A percentile compares a stretch with the other conserved stretches of the same genome.
Evolutionary conservation across 2,329 filamentous ascomycete genomes (phyloP).

Genomic region (Pseudophaeomoniella oleicola): DNA sequence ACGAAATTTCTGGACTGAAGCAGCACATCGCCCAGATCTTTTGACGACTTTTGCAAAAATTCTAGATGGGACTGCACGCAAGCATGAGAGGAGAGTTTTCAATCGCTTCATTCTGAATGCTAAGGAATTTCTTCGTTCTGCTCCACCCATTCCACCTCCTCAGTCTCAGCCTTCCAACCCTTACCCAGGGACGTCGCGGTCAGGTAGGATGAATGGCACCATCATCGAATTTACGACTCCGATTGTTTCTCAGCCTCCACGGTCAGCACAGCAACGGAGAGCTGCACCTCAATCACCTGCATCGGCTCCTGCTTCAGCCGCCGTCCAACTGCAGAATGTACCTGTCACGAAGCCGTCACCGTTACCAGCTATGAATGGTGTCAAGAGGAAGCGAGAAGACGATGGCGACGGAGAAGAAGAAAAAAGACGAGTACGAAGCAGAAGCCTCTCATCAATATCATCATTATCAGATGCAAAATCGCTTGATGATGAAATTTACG

Average conservation of each 20-base stretch:
- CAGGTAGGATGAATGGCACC: neutral
- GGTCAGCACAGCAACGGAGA: neutral
- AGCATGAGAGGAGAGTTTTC: neutral
- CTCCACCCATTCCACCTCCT: neutral
- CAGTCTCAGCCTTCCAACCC: neutral
- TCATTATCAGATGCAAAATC: conserved; percentile 26
- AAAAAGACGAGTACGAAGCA: conserved; percentile 16
- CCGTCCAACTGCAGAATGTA: neutral
- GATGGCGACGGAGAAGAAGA: conserved; percentile 25
- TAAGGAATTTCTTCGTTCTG: neutral
- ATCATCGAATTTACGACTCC: neutral
- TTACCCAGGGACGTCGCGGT: neutral
- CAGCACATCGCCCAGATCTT: neutral
- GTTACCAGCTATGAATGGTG: neutral
- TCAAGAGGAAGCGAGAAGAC: conserved; percentile 6
- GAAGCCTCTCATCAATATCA: conserved; percentile 17
- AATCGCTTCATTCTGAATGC: neutral
- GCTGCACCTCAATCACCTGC: neutral
- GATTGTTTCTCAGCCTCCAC: neutral
- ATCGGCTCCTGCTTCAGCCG: neutral
- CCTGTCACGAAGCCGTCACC: neutral
- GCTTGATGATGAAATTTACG: conserved; percentile 18
- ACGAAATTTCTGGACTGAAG: neutral
- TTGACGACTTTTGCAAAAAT: neutral
- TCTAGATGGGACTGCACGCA: neutral